Evolutionary conservation across 768 basidiomycete genomes (phyloP).

Genomic region (Pleurotus tuoliensis): DNA sequence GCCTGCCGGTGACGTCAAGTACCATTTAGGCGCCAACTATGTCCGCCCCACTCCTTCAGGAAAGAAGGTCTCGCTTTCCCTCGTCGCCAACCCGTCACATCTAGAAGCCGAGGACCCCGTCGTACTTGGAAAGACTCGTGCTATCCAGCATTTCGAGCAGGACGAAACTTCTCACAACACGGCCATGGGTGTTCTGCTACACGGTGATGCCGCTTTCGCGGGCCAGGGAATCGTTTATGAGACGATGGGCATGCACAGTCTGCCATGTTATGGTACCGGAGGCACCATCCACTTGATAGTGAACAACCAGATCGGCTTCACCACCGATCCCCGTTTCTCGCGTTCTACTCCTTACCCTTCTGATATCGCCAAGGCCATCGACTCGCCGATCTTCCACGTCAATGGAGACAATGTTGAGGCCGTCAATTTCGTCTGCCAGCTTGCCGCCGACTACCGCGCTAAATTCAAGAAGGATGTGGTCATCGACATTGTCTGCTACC

Average conservation of each 20-base stretch:
- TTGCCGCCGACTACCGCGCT: slow-evolving; percentile 96
- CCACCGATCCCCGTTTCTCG: slow-evolving; percentile 95
- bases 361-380: slow-evolving; percentile 97
- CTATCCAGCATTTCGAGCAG: slow-evolving; percentile 90
- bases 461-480: slow-evolving; percentile 99
- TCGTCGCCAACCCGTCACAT: slow-evolving; percentile 98
- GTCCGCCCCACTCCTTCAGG: slow-evolving; percentile 96
- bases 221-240: slow-evolving; percentile 99
- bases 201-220: slow-evolving; percentile 98
- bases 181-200: slow-evolving; percentile 93
- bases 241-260: slow-evolving; percentile 96
- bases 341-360: slow-evolving; percentile 98
- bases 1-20: slow-evolving; percentile 97
- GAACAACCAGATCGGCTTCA: slow-evolving; percentile 99
- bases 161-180: slow-evolving; percentile 78
- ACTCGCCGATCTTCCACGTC: slow-evolving; percentile 98
- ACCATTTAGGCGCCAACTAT: slow-evolving; percentile 98
- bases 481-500: slow-evolving; percentile 97
- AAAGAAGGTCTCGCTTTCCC: slow-evolving; percentile 94
- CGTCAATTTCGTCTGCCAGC: slow-evolving; percentile 96
- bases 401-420: slow-evolving; percentile 99
- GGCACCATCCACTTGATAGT: slow-evolving; percentile 98
- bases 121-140: slow-evolving; percentile 98
- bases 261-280: slow-evolving; percentile 94
- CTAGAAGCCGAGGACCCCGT: slow-evolving; percentile 96